A percentile compares a stretch with the other conserved stretches of the same genome.
These are phyloP conservation scores for Penicillium sp. DNA, from an alignment of 2,329 filamentous ascomycete genomes.

Conservation along the genomic window DNA sequence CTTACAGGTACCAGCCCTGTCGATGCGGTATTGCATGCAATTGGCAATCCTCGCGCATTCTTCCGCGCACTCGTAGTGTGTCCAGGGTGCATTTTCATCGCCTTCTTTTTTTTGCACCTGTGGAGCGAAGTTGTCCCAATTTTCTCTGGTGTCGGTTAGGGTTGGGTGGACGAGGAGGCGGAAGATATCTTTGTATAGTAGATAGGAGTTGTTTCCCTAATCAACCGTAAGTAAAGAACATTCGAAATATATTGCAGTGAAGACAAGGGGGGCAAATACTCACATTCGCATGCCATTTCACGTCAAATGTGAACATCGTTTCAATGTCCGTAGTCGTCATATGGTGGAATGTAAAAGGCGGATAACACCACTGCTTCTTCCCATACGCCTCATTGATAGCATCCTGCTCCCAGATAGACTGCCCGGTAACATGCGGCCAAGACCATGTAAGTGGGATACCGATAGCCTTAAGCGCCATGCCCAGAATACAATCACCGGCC, in stretches of 20 bases:
- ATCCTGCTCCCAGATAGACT: constrained; percentile 28
- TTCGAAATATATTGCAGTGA: not conserved
- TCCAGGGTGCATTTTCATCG: constrained; percentile 2
- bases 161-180: constrained; percentile 18
- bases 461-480: constrained; percentile 42
- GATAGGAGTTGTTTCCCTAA: constrained; percentile 15
- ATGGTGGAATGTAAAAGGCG: constrained; percentile 30
- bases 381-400: constrained; percentile 19
- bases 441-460: constrained; percentile 39
- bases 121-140: constrained; percentile 21
- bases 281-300: constrained; percentile 27
- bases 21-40: constrained; percentile 22
- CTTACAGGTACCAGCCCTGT: constrained; percentile 12
- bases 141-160: constrained; percentile 8
- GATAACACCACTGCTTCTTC: constrained; percentile 27
- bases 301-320: constrained; percentile 26
- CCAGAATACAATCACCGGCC: constrained; percentile 50
- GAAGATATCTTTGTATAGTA: constrained; percentile 27
- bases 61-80: constrained; percentile 18
- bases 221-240: not conserved
- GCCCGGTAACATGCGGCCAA: constrained; percentile 24
- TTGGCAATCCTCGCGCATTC: constrained; percentile 14
- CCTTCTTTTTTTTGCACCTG: constrained; percentile 3
- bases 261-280: not conserved
- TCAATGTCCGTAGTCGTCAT: constrained; percentile 29